phyloP scores from a whole-genome alignment of 2,329 filamentous ascomycete genomes.

The Ascochyta koolunga region DNA sequence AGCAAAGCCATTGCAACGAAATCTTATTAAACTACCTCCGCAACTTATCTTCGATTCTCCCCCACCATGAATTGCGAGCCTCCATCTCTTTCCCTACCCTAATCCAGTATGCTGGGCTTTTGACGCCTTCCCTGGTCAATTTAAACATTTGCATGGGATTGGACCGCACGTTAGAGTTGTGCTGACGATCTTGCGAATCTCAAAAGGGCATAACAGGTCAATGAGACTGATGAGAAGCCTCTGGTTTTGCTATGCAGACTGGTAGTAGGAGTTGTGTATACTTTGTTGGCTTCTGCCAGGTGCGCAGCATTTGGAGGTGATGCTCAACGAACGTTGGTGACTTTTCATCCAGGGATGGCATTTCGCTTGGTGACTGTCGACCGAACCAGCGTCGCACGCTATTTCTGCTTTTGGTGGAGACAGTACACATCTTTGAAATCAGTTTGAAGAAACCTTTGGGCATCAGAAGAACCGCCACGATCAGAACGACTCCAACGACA shows the following conservation, averaged over 20 bases:
- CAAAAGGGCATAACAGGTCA: background rate
- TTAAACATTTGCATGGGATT: background rate
- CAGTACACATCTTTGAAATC: background rate
- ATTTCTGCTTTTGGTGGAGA: background rate
- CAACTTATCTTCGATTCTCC: background rate
- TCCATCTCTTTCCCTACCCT: slow-evolving; percentile 8
- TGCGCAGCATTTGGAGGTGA: slow-evolving; percentile 10
- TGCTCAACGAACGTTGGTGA: slow-evolving; percentile 2
- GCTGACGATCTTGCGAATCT: background rate
- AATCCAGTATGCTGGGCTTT: slow-evolving; percentile 3
- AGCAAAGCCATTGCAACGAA: too few relatives aligned
- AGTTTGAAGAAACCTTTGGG: background rate
- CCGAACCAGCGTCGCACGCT: background rate
- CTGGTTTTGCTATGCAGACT: background rate
- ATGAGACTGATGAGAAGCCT: background rate
- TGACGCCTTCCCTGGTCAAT: background rate
- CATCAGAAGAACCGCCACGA: background rate
- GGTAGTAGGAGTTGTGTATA: background rate
- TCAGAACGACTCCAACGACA: background rate
- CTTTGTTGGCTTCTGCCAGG: slow-evolving; percentile 12
- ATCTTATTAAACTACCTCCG: background rate
- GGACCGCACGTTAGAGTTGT: background rate
- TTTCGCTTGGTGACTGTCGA: background rate
- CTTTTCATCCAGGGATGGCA: background rate
- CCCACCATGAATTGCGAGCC: slow-evolving; percentile 4